Percentiles rank a stretch among this genome's conserved stretches.
Evolutionary conservation across 164 flowering plant species (phyloP).

Genomic region (Stephania yunnanensis): DNA sequence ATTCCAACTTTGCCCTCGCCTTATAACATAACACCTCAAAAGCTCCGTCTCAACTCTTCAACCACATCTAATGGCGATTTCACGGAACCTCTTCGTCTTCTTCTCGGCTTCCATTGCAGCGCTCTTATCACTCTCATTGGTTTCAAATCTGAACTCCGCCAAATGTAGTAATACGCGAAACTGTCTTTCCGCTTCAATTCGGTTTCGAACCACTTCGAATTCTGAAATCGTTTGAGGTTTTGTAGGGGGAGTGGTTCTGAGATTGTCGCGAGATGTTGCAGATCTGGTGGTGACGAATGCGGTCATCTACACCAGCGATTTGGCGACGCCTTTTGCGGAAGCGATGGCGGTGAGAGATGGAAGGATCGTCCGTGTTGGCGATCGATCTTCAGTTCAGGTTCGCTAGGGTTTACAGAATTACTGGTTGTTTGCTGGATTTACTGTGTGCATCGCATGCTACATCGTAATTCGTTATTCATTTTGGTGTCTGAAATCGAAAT

Average conservation of each 20-base stretch:
- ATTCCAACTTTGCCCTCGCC: too few relatives aligned
- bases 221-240: not conserved
- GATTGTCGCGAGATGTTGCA: slow-evolving; percentile 28
- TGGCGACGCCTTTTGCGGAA: slow-evolving; percentile 65
- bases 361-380: slow-evolving; percentile 60
- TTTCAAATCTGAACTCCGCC: slow-evolving; percentile 11
- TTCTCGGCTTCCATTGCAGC: slow-evolving; percentile 17
- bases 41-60: not conserved
- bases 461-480: too few relatives aligned
- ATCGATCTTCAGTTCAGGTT: slow-evolving; percentile 52
- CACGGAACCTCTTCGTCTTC: slow-evolving; percentile 11
- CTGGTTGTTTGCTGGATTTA: not conserved
- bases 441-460: too few relatives aligned
- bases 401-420: not conserved
- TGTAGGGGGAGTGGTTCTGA: slow-evolving; percentile 5
- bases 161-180: slow-evolving; percentile 1
- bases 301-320: slow-evolving; percentile 65
- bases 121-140: slow-evolving; percentile 15
- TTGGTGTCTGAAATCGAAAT: too few relatives aligned
- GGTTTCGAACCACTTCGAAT: not conserved
- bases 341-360: slow-evolving; percentile 68
- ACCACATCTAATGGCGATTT: not conserved
- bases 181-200: not conserved
- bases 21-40: not conserved
- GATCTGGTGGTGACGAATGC: slow-evolving; percentile 73